Conservation (phyloP, 1,139 yeast species). For the Hyphopichia wangnamkhiaoensis region DNA sequence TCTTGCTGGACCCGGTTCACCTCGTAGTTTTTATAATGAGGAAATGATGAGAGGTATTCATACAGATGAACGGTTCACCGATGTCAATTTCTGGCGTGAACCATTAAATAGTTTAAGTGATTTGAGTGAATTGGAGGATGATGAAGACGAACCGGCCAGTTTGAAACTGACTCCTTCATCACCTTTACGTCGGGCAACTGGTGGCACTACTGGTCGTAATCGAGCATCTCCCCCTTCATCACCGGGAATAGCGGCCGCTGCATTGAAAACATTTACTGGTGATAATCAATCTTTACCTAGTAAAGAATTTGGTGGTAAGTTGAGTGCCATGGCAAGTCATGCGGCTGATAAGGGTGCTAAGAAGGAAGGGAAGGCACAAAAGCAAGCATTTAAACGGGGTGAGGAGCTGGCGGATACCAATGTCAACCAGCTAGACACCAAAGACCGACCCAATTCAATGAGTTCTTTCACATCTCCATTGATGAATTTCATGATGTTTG, state of each 20-base stretch:
- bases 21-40: slow-evolving; percentile 22
- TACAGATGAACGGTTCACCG: slow-evolving; percentile 70
- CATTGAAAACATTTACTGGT: background rate
- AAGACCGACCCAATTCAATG: slow-evolving; percentile 37
- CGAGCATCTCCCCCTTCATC: slow-evolving; percentile 4
- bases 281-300: background rate
- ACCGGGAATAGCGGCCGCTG: slow-evolving; percentile 1
- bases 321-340: background rate
- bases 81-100: slow-evolving; percentile 90
- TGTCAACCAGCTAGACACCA: background rate
- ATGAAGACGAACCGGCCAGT: slow-evolving; percentile 11
- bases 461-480: slow-evolving; percentile 45
- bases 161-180: background rate
- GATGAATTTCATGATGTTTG: slow-evolving; percentile 44
- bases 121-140: slow-evolving; percentile 49
- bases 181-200: slow-evolving; percentile 20
- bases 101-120: slow-evolving; percentile 69
- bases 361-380: background rate
- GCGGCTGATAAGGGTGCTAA: background rate
- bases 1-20: slow-evolving; percentile 18
- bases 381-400: background rate
- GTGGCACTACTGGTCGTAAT: background rate
- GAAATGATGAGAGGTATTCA: slow-evolving; percentile 21
- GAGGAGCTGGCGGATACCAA: slow-evolving; percentile 1
- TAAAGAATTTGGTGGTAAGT: slow-evolving; percentile 1